Percentiles rank a stretch among this genome's conserved stretches.
Conservation (phyloP, 495 filamentous ascomycete species). For the Penicillium coprophilum region DNA sequence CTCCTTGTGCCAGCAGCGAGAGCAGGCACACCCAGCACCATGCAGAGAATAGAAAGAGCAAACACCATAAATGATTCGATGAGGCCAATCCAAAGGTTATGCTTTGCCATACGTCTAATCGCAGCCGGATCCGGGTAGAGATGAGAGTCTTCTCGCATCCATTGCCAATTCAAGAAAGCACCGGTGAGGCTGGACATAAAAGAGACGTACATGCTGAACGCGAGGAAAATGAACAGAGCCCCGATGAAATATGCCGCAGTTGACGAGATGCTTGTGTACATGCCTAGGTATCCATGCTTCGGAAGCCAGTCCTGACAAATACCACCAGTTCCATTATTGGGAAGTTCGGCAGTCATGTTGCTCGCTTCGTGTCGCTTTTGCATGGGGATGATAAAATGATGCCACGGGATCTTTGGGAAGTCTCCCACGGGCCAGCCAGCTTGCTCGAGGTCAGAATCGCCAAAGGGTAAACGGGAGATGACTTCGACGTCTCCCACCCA, state of each 20-base stretch:
- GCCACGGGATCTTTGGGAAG: conserved; percentile 44
- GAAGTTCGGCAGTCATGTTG: neutral
- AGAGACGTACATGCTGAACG: neutral
- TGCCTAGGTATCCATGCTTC: neutral
- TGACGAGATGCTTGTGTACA: neutral
- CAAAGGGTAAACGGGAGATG: conserved; percentile 41
- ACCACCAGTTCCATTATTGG: neutral
- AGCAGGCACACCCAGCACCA: neutral
- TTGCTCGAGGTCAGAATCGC: conserved; percentile 38
- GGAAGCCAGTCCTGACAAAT: neutral
- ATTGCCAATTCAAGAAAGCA: neutral
- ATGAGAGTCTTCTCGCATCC: neutral
- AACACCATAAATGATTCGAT: neutral
- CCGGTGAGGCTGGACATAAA: accelerated
- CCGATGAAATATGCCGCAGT: neutral
- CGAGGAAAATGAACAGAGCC: neutral
- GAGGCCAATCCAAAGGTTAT: neutral
- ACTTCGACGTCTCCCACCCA: conserved; percentile 38
- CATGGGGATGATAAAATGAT: conserved; percentile 44
- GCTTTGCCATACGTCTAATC: too few species aligned
- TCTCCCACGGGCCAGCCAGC: conserved; percentile 31
- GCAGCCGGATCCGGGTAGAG: neutral
- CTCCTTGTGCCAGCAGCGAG: neutral
- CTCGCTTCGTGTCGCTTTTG: conserved; percentile 22
- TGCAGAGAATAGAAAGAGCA: neutral